Conservation (phyloP, 2,329 filamentous ascomycete species). For the Lachnellula hyalina region DNA sequence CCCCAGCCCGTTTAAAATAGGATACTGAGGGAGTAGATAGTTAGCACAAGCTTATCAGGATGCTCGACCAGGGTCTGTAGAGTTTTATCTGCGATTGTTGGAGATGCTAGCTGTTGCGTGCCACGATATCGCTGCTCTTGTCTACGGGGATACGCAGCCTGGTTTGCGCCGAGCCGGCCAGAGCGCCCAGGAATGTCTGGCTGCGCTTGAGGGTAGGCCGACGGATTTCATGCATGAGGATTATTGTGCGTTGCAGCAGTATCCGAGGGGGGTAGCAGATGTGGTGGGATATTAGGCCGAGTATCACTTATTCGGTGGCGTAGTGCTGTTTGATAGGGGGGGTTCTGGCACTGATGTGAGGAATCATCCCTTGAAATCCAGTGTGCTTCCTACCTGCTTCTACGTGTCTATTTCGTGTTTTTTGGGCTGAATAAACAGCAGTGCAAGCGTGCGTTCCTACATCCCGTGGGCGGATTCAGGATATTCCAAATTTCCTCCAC, state of each 20-base stretch:
- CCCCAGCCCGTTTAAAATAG: neutral
- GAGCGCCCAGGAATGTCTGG: slow-evolving; percentile 1
- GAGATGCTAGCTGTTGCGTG: slow-evolving; percentile 18
- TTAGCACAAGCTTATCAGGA: slow-evolving; percentile 12
- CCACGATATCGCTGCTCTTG: slow-evolving; percentile 19
- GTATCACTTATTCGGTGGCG: slow-evolving; percentile 23
- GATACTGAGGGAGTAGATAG: slow-evolving; percentile 1
- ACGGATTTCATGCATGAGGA: slow-evolving; percentile 16
- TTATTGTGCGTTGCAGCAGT: slow-evolving; percentile 17
- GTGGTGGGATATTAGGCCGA: slow-evolving; percentile 28
- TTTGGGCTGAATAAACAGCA: no score
- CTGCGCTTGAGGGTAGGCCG: slow-evolving; percentile 5
- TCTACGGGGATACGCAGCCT: slow-evolving; percentile 14
- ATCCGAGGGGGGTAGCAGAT: slow-evolving; percentile 24
- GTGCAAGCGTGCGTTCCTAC: slow-evolving; percentile 10
- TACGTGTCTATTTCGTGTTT: neutral
- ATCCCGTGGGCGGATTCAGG: slow-evolving; percentile 9
- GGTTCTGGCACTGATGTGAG: slow-evolving; percentile 9
- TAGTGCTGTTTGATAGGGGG: slow-evolving; percentile 27
- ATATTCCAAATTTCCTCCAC: slow-evolving; percentile 12
- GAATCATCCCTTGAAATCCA: neutral
- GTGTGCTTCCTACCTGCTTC: neutral
- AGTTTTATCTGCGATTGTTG: slow-evolving; percentile 16
- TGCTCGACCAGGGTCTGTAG: slow-evolving; percentile 8
- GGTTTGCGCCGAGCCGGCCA: slow-evolving; percentile 3